A percentile compares a stretch with the other conserved stretches of the same genome.
phyloP scores from a whole-genome alignment of 139 green algal genomes.

The Chlorella sp. region DNA sequence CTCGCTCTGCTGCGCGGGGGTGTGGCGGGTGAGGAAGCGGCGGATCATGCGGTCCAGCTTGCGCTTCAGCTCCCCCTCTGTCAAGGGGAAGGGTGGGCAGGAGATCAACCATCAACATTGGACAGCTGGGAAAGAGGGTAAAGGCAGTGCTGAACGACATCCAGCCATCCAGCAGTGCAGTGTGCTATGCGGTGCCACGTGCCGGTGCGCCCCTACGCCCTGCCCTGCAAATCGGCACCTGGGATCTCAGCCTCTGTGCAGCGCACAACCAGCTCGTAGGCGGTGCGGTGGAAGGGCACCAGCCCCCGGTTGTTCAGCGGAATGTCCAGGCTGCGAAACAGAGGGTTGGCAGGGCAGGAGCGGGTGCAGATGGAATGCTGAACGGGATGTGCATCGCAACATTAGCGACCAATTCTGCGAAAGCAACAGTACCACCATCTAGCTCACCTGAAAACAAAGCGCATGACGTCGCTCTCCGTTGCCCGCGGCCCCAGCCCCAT shows the following conservation, averaged over 20 bases:
- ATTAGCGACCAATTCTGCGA: too few species aligned
- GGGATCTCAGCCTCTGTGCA: slow-evolving; percentile 74
- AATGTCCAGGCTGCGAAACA: slow-evolving; percentile 68
- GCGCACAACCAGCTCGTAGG: slow-evolving; percentile 76
- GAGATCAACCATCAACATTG: too few species aligned
- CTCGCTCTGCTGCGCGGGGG: background rate
- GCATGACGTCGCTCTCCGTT: slow-evolving; percentile 72
- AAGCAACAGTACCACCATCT: too few species aligned
- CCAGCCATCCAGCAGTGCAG: too few species aligned
- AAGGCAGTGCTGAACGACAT: too few species aligned
- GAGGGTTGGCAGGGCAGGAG: background rate
- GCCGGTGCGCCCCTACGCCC: too few species aligned
- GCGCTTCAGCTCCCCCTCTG: slow-evolving; percentile 48
- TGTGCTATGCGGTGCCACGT: background rate
- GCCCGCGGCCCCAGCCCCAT: slow-evolving; percentile 75
- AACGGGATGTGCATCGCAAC: background rate
- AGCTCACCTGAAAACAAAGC: slow-evolving; percentile 59
- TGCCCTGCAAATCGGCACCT: too few species aligned
- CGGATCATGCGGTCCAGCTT: slow-evolving; percentile 75
- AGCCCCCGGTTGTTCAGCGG: slow-evolving; percentile 71
- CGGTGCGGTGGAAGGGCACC: slow-evolving; percentile 72
- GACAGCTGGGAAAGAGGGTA: too few species aligned
- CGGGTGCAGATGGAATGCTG: background rate
- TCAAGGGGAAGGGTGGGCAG: too few species aligned
- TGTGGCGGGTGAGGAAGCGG: slow-evolving; percentile 68